Percentiles rank a stretch among this genome's conserved stretches.
Conservation (phyloP, 352 stramenopile species). For the Globisporangium radiosum region DNA sequence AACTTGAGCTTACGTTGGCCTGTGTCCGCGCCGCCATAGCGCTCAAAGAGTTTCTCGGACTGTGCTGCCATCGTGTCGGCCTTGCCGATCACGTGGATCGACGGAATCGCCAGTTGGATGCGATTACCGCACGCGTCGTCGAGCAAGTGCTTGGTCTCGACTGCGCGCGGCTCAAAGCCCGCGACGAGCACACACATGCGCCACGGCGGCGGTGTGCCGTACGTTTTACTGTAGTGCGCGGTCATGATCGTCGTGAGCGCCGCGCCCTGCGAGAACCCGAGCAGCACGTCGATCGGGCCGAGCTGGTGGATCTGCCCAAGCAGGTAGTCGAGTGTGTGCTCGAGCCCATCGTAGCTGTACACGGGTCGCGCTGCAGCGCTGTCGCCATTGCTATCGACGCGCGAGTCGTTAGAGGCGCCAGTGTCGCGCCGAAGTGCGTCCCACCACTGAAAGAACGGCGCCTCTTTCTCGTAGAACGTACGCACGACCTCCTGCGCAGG, state of each 20-base stretch:
- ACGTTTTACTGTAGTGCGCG: constrained; percentile 45
- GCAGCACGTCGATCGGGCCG: constrained; percentile 48
- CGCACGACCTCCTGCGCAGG: constrained; percentile 55
- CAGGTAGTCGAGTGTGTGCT: constrained; percentile 59
- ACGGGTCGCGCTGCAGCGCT: constrained; percentile 11
- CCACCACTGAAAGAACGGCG: constrained; percentile 79
- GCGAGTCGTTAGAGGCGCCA: constrained; percentile 2
- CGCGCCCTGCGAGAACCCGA: constrained; percentile 74
- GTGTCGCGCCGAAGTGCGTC: constrained; percentile 38
- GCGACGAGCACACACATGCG: constrained; percentile 55
- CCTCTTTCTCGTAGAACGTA: constrained; percentile 42
- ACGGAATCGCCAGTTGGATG: constrained; percentile 43
- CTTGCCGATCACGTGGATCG: constrained; percentile 59
- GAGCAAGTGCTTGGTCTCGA: constrained; percentile 46
- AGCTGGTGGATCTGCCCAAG: constrained; percentile 37
- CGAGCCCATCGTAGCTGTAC: constrained; percentile 55
- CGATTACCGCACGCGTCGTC: constrained; percentile 25
- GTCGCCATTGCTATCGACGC: not conserved
- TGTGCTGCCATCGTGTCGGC: constrained; percentile 36
- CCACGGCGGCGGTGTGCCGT: constrained; percentile 45
- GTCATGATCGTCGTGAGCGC: constrained; percentile 53
- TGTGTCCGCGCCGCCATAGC: constrained; percentile 24
- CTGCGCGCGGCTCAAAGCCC: constrained; percentile 44
- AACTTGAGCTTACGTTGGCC: constrained; percentile 33
- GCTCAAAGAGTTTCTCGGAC: constrained; percentile 41